Base-by-base conservation (phyloP, 345 rosid species). In the Salix koriyanagi region DNA sequence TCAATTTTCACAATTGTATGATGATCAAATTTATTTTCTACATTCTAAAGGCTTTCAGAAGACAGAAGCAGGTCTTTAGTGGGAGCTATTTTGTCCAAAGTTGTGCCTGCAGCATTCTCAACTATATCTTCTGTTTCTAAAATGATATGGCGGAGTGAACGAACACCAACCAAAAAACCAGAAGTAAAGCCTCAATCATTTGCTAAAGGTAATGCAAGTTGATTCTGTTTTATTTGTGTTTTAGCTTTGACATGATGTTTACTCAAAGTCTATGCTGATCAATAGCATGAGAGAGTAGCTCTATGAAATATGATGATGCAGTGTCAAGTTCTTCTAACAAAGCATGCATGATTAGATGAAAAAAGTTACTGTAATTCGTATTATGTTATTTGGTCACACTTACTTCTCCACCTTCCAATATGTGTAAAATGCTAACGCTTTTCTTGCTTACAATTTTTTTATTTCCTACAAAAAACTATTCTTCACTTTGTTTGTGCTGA, bases 1-100 rank as follows among this genome's bases (percentile, higher is more conserved):
- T 65, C 50, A 21, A 30, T 48, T 21, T 32, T 50, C n/a, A 6
- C 15, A 32, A 52, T 36, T 42, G 16, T 79, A 15, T 76, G 44
- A 60, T 77, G 73, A 74, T 52, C 16, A 26, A 74, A 36, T 15
- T 69, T 46, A 46, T 25, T 72, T 74, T 76, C 74, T 25, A 71
- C 74, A 21, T 84, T 64, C 81, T 75, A 70, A 83, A 96, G 98
- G 86, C 96, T 93, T 75, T 96, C 99, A 67, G 99, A 93, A 86
- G 94, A 96, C 76, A 90, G 83, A 85, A 90, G 88, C 76, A 88
- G 91, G 82, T 96, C 98, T 67, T 81, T 96, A 66, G 96, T 96
- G 30, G 97, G 99, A 73, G 96, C 96, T 56, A 84, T 96, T 83
- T 86, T 96, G 44, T 96, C 99, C 69, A 96, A 90, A 80, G 98